A percentile compares a stretch with the other conserved stretches of the same genome.
Evolutionary conservation across 2,329 filamentous ascomycete species (phyloP).

Genomic region (Alternaria sp.): DNA sequence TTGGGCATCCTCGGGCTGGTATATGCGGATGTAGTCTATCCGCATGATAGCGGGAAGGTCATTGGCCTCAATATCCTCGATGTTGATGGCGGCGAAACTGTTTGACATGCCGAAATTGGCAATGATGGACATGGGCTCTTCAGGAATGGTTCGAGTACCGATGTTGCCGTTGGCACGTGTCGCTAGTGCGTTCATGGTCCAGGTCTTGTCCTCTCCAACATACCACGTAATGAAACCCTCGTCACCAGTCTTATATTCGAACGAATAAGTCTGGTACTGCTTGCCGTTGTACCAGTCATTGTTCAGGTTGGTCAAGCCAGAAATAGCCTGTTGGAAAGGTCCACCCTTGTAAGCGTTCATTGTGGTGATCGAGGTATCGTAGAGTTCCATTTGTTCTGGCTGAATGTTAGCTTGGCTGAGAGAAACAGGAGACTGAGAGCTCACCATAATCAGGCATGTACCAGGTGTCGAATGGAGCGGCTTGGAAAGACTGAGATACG

Average conservation of each 20-base stretch:
- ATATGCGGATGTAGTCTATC: constrained; percentile 75
- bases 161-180: constrained; percentile 75
- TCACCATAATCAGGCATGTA: constrained; percentile 67
- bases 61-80: constrained; percentile 60
- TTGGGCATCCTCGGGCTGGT: constrained; percentile 67
- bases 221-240: constrained; percentile 73
- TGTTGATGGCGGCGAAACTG: constrained; percentile 69
- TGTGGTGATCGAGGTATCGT: constrained; percentile 63
- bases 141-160: constrained; percentile 69
- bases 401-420: constrained; percentile 20
- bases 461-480: constrained; percentile 75
- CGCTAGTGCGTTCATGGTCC: constrained; percentile 67
- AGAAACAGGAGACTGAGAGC: background rate
- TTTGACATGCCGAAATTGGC: constrained; percentile 76
- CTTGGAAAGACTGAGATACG: constrained; percentile 72
- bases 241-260: constrained; percentile 64
- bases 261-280: constrained; percentile 64
- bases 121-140: constrained; percentile 73
- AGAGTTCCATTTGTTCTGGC: constrained; percentile 69
- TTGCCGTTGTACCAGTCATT: constrained; percentile 66
- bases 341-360: constrained; percentile 65
- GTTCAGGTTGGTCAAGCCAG: constrained; percentile 62
- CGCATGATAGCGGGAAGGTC: constrained; percentile 70
- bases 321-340: constrained; percentile 64
- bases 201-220: constrained; percentile 70